Percentiles rank a stretch among this genome's conserved stretches.
These are phyloP conservation scores for Cinnamomum micranthum DNA, from an alignment of 164 flowering plant genomes.

Conservation along the genomic window DNA sequence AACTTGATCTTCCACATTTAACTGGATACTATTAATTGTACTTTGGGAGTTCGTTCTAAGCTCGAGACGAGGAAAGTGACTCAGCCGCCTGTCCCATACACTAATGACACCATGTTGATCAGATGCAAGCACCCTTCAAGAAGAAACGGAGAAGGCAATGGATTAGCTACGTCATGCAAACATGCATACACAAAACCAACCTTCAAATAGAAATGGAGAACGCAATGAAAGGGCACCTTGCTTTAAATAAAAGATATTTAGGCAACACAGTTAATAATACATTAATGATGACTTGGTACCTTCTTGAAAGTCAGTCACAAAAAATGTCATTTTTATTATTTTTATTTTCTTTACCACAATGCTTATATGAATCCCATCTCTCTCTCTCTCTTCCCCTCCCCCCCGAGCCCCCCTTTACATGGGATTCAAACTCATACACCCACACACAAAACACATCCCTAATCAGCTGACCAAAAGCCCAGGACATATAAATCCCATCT, in stretches of 20 bases:
- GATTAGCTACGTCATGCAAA: neutral
- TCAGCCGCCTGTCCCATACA: constrained; percentile 82
- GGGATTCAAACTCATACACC: no score
- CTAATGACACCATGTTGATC: constrained; percentile 58
- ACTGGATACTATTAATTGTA: constrained; percentile 65
- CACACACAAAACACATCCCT: no score
- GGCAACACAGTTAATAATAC: neutral
- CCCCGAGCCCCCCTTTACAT: no score
- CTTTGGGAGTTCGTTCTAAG: constrained; percentile 42
- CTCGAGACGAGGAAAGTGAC: constrained; percentile 64
- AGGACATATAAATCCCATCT: no score
- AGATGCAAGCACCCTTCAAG: constrained; percentile 70
- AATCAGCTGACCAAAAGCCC: no score
- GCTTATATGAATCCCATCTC: no score
- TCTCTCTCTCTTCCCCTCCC: no score
- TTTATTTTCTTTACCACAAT: no score
- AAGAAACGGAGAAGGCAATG: neutral
- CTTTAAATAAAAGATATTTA: no score
- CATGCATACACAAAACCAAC: neutral
- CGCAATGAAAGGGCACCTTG: neutral
- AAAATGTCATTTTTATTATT: neutral
- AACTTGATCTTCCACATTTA: constrained; percentile 72
- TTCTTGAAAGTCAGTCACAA: neutral
- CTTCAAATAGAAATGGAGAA: no score
- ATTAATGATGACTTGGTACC: no score